Percentiles rank a stretch among this genome's conserved stretches.
phyloP scores from a whole-genome alignment of 2,329 filamentous ascomycete species.

The Penicillium sp. region DNA sequence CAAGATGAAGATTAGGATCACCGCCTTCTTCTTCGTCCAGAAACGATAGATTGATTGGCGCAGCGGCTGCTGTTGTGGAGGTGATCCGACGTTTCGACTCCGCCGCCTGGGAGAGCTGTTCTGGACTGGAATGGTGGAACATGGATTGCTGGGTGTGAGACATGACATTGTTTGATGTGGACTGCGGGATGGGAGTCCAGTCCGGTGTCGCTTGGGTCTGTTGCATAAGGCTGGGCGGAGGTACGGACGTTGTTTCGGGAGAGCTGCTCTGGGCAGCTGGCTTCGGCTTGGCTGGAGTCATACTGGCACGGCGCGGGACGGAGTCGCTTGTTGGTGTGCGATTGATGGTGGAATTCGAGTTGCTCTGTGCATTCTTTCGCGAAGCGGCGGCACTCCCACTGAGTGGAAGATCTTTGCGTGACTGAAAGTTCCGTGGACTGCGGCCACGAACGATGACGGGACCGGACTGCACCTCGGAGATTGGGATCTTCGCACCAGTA shows the following conservation, averaged over 20 bases:
- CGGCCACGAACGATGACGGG: constrained; percentile 91
- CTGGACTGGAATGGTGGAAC: constrained; percentile 56
- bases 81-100: constrained; percentile 39
- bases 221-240: constrained; percentile 28
- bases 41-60: constrained; percentile 56
- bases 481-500: constrained; percentile 75
- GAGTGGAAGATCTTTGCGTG: constrained; percentile 86
- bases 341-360: constrained; percentile 30
- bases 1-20: constrained; percentile 29
- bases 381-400: constrained; percentile 74
- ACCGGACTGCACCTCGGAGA: constrained; percentile 81
- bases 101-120: constrained; percentile 44
- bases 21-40: constrained; percentile 58
- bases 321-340: constrained; percentile 35
- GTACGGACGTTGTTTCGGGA: constrained; percentile 33
- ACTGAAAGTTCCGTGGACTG: constrained; percentile 92
- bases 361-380: constrained; percentile 63
- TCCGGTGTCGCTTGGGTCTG: constrained; percentile 32
- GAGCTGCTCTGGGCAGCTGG: constrained; percentile 35
- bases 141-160: constrained; percentile 34
- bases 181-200: constrained; percentile 39
- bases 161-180: constrained; percentile 23
- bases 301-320: constrained; percentile 26
- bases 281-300: constrained; percentile 32
- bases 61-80: constrained; percentile 16